Base-by-base conservation (phyloP, 1,139 yeast species). In the Candida anutae region DNA sequence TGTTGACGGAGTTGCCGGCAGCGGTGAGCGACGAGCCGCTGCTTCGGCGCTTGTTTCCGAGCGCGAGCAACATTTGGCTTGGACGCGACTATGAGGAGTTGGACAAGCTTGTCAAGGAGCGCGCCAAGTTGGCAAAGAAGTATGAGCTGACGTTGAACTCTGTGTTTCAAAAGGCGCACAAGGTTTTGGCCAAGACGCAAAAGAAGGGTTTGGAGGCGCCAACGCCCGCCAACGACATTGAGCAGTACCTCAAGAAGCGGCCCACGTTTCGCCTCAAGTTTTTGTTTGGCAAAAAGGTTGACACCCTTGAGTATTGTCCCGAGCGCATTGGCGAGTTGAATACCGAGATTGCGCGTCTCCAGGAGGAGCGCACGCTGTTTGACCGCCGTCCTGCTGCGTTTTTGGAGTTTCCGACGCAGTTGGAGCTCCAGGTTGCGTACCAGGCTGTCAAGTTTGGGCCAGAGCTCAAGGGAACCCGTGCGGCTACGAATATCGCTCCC, bases 381-480 rank as follows among this genome's bases (percentile, higher is more conserved):
- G 59, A 64, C 6, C 77, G 74, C 44, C 51, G 69, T 24, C 76
- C 81, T 31, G 81, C 95, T 21, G 94, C 82, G 13, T 87, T 90
- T 49, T 68, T 88, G 28, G 90, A 83, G 50, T 90, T 90, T 53
- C 76, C 82, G 31, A 73, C 87, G 33, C 96, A 87, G 55, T 77
- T 80, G 46, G 84, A 84, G 44, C 84, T 93, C 22, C 95, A 88
- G 56, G 65, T 78, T 40, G 97, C 96, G n/a, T 76, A 67, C 49
- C 97, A 88, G 57, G 74, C 83, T 16, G 60, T 75, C 31, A 78
- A 73, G 54, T n/a, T n/a, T 16, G 80, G 80, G 46, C 55, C 59
- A 12, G 83, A 87, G 4, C 60, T 81, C 29, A 74, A 71, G 39
- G 62, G 76, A 59, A 55, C 69, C 14, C 84, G 83, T 20, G 67